phyloP scores from a whole-genome alignment of 202 grass and related monocot species.

The Carex arenaria region DNA sequence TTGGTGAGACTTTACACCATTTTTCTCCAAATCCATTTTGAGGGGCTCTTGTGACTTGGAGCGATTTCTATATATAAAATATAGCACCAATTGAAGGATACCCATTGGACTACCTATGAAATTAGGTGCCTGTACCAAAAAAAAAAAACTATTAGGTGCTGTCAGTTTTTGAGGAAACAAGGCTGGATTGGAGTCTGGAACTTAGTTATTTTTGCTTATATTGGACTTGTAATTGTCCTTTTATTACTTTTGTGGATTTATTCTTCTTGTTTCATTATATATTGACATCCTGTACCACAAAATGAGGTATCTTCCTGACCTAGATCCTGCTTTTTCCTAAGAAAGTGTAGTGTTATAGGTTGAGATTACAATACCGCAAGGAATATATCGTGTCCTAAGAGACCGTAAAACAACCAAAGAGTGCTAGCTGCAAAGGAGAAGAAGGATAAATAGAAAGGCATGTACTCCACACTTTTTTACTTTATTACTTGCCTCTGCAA shows the following conservation, averaged over 20 bases:
- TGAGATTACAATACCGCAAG: constrained; percentile 32
- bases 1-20: not conserved
- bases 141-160: not conserved
- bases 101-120: constrained; percentile 44
- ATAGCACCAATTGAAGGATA: constrained; percentile 57
- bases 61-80: constrained; percentile 57
- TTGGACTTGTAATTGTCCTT: not conserved
- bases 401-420: constrained; percentile 58
- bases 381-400: constrained; percentile 60
- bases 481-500: constrained; percentile 60
- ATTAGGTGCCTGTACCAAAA: constrained; percentile 46
- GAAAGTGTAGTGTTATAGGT: not conserved
- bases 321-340: not conserved
- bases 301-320: not conserved
- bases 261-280: not conserved
- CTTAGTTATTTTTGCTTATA: not conserved
- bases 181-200: not conserved
- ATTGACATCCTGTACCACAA: not conserved
- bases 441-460: constrained; percentile 77
- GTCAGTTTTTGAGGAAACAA: not conserved
- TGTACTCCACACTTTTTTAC: constrained; percentile 78
- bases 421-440: constrained; percentile 59
- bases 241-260: not conserved
- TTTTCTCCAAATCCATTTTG: constrained; percentile 35
- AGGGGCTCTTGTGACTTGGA: constrained; percentile 27